Conservation (phyloP, 768 basidiomycete genomes). For the Psilocybe cyanescens region DNA sequence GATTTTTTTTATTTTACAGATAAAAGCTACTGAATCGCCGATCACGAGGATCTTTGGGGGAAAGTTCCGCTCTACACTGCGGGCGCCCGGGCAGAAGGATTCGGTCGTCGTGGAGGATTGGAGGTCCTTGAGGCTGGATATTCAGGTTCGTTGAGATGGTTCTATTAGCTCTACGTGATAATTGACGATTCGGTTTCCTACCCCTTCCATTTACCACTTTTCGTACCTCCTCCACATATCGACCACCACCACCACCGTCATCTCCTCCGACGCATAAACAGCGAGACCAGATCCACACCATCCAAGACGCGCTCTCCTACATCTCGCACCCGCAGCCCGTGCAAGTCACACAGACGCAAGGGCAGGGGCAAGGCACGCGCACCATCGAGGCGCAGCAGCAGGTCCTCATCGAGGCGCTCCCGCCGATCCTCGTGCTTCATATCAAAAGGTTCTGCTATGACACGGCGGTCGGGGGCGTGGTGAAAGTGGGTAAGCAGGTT, state of each 20-base stretch:
- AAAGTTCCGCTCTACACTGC: conserved; percentile 84
- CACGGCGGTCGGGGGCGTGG: conserved; percentile 69
- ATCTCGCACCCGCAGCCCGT: conserved; percentile 83
- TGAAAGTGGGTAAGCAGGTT: conserved; percentile 86
- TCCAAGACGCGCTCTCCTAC: conserved; percentile 81
- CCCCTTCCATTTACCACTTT: too few species aligned
- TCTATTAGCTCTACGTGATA: not conserved
- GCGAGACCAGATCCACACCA: conserved; percentile 74
- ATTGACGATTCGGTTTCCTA: not conserved
- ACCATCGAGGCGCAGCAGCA: conserved; percentile 70
- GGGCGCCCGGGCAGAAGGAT: conserved; percentile 82
- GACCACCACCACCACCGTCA: too few species aligned
- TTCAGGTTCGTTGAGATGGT: conserved; percentile 56
- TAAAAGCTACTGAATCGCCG: conserved; percentile 81
- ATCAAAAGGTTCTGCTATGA: conserved; percentile 94
- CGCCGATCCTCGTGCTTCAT: conserved; percentile 85
- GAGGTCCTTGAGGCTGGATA: conserved; percentile 87
- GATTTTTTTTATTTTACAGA: conserved; percentile 40
- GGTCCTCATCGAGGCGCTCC: conserved; percentile 77
- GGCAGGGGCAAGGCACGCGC: conserved; percentile 41
- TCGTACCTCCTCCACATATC: too few species aligned
- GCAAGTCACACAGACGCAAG: conserved; percentile 43
- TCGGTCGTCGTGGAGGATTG: conserved; percentile 91
- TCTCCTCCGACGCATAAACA: conserved; percentile 27
- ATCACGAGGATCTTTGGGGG: conserved; percentile 94